Base-by-base conservation (phyloP, 257 asterid genomes). In the Salvia splendens region DNA sequence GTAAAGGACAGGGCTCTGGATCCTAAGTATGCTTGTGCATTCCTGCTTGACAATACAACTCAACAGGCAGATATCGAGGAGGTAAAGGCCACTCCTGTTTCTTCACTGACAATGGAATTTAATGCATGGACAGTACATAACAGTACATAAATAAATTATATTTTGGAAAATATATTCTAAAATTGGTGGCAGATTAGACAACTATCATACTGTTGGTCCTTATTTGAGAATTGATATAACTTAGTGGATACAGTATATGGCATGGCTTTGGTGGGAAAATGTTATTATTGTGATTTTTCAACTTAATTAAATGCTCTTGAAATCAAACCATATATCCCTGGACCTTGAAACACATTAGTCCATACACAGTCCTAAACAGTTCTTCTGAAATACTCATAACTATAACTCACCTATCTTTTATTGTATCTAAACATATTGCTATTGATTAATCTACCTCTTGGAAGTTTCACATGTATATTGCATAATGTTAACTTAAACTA, bases 11-110 rank as follows among this genome's bases (percentile, higher is more conserved):
- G 96, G 53, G 77, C 75, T 64, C 81, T 94, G 74, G 99, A 94
- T 76, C 96, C 96, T 33, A 91, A 87, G 82, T 94, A 87, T 68
- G 83, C 96, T 43, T 91, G 95, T 79, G 96, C 99, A 33, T 91
- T 91, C 80, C 79, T 94, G 57, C 85, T 88, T 80, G 92, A 81
- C 79, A 46, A 85, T 73, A 77, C 81, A 58, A 73, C 96, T 62
- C 83, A 78, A 36, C 82, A 82, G 75, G 82, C 79, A 40, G 83
- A 87, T 72, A 63, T 75, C 72, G 95, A 87, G 69, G 92, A 89
- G 95, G 96, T 89, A 83, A 69, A 45, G 49, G 68, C 54, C 48
- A 24, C 60, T 72, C 42, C 67, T 41, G 16, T 59, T 57, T 35
- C 52, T 57, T 58, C 20, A 35, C 35, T 52, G 43, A 55, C 6